These are phyloP conservation scores for Trypanosoma lewisi DNA, from an alignment of 208 protist species.

Conservation along the genomic window DNA sequence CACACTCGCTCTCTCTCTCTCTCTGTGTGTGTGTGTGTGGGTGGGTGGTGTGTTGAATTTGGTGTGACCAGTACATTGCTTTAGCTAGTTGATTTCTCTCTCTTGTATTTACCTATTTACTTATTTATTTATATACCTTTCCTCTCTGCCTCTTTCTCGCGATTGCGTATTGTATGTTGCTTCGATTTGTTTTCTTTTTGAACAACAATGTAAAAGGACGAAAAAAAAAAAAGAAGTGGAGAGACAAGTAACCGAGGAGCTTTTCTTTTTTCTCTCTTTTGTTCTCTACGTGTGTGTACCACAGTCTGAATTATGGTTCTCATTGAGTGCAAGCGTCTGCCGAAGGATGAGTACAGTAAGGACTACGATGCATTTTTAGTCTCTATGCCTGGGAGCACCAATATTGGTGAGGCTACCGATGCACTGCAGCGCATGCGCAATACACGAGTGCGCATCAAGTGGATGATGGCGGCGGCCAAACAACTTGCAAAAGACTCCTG, in stretches of 20 bases:
- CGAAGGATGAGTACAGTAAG: conserved; percentile 91
- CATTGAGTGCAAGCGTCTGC: conserved; percentile 87
- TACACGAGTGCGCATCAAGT: conserved; percentile 80
- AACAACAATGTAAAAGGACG: not conserved
- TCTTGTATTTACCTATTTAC: no score
- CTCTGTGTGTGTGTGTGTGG: conserved; percentile 5
- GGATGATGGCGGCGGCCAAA: conserved; percentile 79
- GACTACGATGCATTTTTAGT: conserved; percentile 83
- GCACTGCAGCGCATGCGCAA: conserved; percentile 81
- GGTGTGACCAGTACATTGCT: no score
- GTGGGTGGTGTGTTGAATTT: no score
- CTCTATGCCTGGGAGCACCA: conserved; percentile 50
- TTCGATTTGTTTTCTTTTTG: conserved; percentile 18
- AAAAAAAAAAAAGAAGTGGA: not conserved
- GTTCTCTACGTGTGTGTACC: not conserved
- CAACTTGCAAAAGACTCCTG: conserved; percentile 80
- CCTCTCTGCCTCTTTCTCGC: no score
- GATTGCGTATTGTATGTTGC: no score
- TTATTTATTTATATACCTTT: no score
- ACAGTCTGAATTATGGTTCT: conserved; percentile 63
- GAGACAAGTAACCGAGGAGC: not conserved
- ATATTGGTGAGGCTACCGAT: conserved; percentile 76
- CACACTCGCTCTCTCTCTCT: not conserved
- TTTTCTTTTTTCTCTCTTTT: not conserved
- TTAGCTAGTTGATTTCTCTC: no score